Conservation (phyloP, 352 stramenopile genomes). For the Globisporangium mamillatum region DNA sequence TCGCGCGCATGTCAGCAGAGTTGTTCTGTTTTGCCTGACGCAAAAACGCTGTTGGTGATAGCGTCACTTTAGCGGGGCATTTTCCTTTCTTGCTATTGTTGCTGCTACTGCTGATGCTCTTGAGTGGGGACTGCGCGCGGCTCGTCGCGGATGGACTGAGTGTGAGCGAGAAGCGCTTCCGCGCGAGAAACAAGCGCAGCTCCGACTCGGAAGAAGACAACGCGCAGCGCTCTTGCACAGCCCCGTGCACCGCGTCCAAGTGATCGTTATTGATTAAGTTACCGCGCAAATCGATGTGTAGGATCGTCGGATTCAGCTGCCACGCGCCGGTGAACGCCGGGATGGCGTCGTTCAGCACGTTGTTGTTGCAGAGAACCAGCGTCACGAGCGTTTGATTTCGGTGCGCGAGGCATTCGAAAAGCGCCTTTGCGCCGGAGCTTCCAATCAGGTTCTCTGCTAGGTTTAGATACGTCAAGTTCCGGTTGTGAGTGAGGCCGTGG, state of each 20-base stretch:
- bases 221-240: constrained; percentile 29
- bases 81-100: constrained; percentile 8
- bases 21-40: constrained; percentile 16
- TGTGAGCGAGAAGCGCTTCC: constrained; percentile 29
- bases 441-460: constrained; percentile 60
- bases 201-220: constrained; percentile 27
- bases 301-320: constrained; percentile 39
- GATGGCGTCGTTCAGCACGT: constrained; percentile 54
- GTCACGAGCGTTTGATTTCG: constrained; percentile 38
- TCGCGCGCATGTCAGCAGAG: not conserved
- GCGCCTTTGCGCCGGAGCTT: constrained; percentile 38
- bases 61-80: constrained; percentile 1
- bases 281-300: constrained; percentile 42
- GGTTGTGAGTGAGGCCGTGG: constrained; percentile 38
- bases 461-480: constrained; percentile 46
- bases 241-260: constrained; percentile 23
- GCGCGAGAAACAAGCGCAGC: constrained; percentile 44
- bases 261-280: constrained; percentile 58
- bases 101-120: not conserved
- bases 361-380: constrained; percentile 63
- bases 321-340: constrained; percentile 26
- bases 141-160: not conserved
- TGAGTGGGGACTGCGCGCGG: constrained; percentile 2
- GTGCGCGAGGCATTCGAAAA: constrained; percentile 40
- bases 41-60: constrained; percentile 59